A percentile compares a stretch with the other conserved stretches of the same genome.
Conservation (phyloP, 1,284 basidiomycete genomes). For the Marasmius fiardii region DNA sequence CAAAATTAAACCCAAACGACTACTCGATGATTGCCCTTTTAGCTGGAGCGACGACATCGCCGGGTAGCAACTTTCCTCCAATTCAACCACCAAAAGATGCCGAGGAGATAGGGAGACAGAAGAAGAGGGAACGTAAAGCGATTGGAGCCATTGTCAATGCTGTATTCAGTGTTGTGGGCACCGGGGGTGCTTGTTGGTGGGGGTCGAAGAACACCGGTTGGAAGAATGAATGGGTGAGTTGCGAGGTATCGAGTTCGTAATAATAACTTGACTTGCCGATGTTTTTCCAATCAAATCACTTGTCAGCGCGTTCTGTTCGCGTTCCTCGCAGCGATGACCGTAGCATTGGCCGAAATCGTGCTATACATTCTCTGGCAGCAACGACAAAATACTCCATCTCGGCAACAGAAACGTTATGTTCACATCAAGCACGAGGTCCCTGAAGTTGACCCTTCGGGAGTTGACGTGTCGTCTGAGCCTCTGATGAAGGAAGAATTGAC, state of each 20-base stretch:
- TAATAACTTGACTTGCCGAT: too few relatives aligned
- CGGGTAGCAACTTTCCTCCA: slow-evolving; percentile 61
- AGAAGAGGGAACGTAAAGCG: slow-evolving; percentile 54
- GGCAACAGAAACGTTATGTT: slow-evolving; percentile 15
- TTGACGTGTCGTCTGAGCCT: slow-evolving; percentile 3
- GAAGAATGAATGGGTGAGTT: slow-evolving; percentile 66
- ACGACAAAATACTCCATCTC: slow-evolving; percentile 22
- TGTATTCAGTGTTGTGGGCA: slow-evolving; percentile 62
- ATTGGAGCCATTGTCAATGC: slow-evolving; percentile 70
- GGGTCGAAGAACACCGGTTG: slow-evolving; percentile 60
- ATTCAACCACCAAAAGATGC: slow-evolving; percentile 40
- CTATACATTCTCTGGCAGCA: slow-evolving; percentile 73
- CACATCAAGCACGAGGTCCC: slow-evolving; percentile 33
- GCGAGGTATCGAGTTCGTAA: slow-evolving; percentile 22
- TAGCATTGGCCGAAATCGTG: slow-evolving; percentile 63
- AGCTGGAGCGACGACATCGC: slow-evolving; percentile 70
- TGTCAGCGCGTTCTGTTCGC: slow-evolving; percentile 68
- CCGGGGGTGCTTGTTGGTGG: slow-evolving; percentile 69
- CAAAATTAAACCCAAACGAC: slow-evolving; percentile 44
- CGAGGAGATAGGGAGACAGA: slow-evolving; percentile 39
- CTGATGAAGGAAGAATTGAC: background rate
- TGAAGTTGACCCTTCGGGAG: too few relatives aligned
- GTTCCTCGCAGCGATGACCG: slow-evolving; percentile 53
- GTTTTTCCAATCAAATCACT: too few relatives aligned
- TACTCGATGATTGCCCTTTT: slow-evolving; percentile 74